These are phyloP conservation scores for Apiospora koreana DNA, from an alignment of 2,329 filamentous ascomycete genomes.

Conservation along the genomic window DNA sequence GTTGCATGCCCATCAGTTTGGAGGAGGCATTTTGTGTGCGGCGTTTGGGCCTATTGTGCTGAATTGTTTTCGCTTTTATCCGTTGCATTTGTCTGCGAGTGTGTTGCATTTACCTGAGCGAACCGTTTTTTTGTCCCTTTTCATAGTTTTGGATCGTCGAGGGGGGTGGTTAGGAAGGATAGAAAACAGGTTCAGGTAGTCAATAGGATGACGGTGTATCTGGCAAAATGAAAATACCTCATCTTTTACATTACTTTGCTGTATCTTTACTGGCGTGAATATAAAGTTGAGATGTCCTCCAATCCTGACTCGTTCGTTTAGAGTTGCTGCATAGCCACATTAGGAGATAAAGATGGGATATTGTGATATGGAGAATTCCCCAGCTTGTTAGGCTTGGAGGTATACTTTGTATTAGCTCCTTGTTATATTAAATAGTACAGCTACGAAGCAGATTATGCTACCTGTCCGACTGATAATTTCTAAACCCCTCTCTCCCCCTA, in stretches of 20 bases:
- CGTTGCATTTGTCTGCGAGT: conserved; percentile 1
- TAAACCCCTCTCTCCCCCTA: not conserved
- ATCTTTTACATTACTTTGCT: not conserved
- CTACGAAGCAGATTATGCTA: not conserved
- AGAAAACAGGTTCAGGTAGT: not conserved
- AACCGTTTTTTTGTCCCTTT: not conserved
- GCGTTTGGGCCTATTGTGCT: not conserved
- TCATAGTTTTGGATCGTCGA: not conserved
- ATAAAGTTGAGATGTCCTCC: no score
- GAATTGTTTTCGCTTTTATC: not conserved
- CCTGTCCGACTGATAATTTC: not conserved
- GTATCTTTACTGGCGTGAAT: not conserved
- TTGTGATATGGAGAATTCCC: no score
- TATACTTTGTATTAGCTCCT: not conserved
- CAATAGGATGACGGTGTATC: conserved; percentile 1
- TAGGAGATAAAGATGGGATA: no score
- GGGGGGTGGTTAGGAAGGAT: not conserved
- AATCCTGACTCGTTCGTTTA: no score
- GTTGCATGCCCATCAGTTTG: not conserved
- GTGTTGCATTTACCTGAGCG: conserved; percentile 5
- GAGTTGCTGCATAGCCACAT: no score
- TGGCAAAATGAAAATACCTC: not conserved
- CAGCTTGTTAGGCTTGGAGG: not conserved
- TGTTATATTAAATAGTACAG: not conserved
- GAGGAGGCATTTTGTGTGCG: not conserved